phyloP scores from a whole-genome alignment of 1,284 basidiomycete genomes.

The Sanghuangporus sanghuang region DNA sequence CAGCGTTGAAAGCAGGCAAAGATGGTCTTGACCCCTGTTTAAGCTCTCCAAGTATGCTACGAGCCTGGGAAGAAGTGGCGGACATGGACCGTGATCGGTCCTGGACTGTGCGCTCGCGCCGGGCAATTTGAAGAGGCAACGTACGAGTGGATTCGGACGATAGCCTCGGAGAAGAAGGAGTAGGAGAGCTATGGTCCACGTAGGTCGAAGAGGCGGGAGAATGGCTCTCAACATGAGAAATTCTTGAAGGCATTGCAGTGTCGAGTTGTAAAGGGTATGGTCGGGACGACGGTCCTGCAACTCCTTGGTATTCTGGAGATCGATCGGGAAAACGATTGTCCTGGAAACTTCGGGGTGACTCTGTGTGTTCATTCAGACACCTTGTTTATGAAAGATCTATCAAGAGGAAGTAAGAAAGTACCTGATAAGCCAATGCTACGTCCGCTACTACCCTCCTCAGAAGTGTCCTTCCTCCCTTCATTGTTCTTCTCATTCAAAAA shows the following conservation, averaged over 20 bases:
- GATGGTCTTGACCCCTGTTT: slow-evolving; percentile 34
- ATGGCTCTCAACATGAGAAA: slow-evolving; percentile 28
- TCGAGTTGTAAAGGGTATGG: slow-evolving; percentile 45
- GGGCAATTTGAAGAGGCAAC: slow-evolving; percentile 38
- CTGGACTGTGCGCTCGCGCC: slow-evolving; percentile 51
- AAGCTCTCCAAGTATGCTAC: slow-evolving; percentile 27
- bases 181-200: slow-evolving; percentile 23
- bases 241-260: slow-evolving; percentile 37
- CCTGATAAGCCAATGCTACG: neutral
- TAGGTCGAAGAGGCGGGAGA: slow-evolving; percentile 44
- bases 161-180: slow-evolving; percentile 31
- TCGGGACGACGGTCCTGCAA: slow-evolving; percentile 28
- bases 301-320: slow-evolving; percentile 7
- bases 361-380: slow-evolving; percentile 7
- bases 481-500: slow-evolving; percentile 6
- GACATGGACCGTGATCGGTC: slow-evolving; percentile 76
- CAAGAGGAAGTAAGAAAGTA: neutral
- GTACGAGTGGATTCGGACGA: slow-evolving; percentile 54
- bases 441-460: neutral
- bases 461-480: neutral
- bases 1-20: slow-evolving; percentile 33
- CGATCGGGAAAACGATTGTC: slow-evolving; percentile 10
- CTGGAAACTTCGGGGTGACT: slow-evolving; percentile 14
- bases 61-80: slow-evolving; percentile 36
- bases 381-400: slow-evolving; percentile 18